Base-by-base conservation (phyloP, 495 filamentous ascomycete species). In the Penicillium paradoxum region DNA sequence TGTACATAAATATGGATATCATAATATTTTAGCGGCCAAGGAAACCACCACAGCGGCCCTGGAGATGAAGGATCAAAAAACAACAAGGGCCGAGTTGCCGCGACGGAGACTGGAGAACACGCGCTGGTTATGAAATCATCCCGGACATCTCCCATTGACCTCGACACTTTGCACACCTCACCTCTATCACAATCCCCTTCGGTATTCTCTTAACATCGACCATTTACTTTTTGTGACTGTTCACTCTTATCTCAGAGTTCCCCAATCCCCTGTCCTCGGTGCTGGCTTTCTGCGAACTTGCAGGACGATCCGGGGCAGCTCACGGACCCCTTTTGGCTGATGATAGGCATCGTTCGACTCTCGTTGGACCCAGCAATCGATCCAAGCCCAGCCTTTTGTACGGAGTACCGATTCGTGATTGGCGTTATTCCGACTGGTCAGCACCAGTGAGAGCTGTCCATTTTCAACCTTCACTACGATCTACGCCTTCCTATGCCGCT, bases 401-500 rank as follows among this genome's bases (percentile, higher is more conserved):
- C 39, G 24, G 17, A 51, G 38, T 34, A 42, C 39, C 36, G 17
- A 51, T 43, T n/a, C 39, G 39, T 22, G n/a, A 39, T 42, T 55
- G 37, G 39, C 19, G 13, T 19, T 10, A 30, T 30, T 33, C 37
- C 13, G 37, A 39, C 40, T 43, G 25, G 41, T 44, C 24, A 44
- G 41, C 41, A 25, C 36, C 36, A 40, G 47, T 50, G 27, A 51
- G 49, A 51, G 49, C 49, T 39, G 14, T 43, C 56, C 27, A 49
- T 39, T 38, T 45, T 34, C 40, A 15, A 40, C 33, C 24, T 27
- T 43, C 10, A 36, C 51, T 30, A 34, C 49, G 13, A 42, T 41
- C 45, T 48, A 51, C 39, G 32, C 15, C 22, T 29, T 52, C 53
- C 64, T 67, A 44, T 59, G 51, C 55, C 44, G 57, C 49, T 39